These are phyloP conservation scores for Termitomyces sp. DNA, from an alignment of 768 basidiomycete species.

Conservation along the genomic window DNA sequence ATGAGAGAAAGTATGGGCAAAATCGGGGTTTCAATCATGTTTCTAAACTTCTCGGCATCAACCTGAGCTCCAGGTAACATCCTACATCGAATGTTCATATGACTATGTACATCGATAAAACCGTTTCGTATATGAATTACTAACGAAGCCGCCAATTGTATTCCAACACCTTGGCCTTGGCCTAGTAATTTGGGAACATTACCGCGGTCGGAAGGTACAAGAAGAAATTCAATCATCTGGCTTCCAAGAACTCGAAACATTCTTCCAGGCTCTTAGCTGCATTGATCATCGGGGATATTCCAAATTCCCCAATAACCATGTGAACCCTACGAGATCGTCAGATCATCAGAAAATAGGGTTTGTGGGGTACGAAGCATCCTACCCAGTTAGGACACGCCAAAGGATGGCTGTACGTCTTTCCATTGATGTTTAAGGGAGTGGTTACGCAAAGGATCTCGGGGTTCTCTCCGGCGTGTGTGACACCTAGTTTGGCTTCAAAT, in stretches of 20 bases:
- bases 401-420: slow-evolving; percentile 2
- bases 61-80: no score
- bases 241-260: not conserved
- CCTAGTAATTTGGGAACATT: no score
- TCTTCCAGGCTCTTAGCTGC: not conserved
- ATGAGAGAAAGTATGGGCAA: no score
- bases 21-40: no score
- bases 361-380: not conserved
- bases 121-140: no score
- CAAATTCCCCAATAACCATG: slow-evolving; percentile 12
- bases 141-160: no score
- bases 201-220: no score
- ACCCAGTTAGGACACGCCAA: slow-evolving; percentile 11
- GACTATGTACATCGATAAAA: not conserved
- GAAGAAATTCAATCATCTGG: not conserved
- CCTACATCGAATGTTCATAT: no score
- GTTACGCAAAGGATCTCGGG: slow-evolving; percentile 1
- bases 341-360: no score
- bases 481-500: slow-evolving; percentile 7
- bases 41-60: no score
- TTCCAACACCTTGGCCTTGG: no score
- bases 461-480: slow-evolving; percentile 1
- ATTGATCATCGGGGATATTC: slow-evolving; percentile 7
- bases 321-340: not conserved
- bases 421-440: slow-evolving; percentile 6